phyloP scores from a whole-genome alignment of 2,329 filamentous ascomycete genomes.

The Claviceps spartinae region DNA sequence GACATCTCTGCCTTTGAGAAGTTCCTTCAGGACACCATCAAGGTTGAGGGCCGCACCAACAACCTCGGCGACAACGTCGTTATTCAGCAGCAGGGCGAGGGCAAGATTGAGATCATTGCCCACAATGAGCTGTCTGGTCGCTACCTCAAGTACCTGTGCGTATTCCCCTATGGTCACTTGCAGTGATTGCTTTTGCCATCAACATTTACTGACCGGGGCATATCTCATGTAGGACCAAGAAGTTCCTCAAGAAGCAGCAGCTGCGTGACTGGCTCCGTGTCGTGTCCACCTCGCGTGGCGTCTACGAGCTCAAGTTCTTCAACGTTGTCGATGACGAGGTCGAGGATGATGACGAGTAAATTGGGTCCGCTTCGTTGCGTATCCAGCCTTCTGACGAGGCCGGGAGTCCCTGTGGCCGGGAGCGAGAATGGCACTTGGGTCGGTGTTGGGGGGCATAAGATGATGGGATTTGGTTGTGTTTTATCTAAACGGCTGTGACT shows the following conservation, averaged over 20 bases:
- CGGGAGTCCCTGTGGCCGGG: constrained; percentile 1
- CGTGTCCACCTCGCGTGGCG: constrained; percentile 92
- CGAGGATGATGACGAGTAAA: constrained; percentile 98
- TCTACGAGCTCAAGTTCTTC: constrained; percentile 99
- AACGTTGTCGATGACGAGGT: constrained; percentile 98
- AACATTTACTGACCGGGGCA: neutral
- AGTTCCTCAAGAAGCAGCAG: constrained; percentile 99
- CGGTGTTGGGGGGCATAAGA: neutral
- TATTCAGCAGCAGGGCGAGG: constrained; percentile 84
- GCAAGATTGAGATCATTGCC: constrained; percentile 94
- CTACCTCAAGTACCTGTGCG: constrained; percentile 99
- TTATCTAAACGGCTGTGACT: too few relatives aligned
- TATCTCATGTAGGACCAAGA: constrained; percentile 66
- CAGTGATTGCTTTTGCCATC: neutral
- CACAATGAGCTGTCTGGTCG: constrained; percentile 97
- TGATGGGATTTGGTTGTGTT: neutral
- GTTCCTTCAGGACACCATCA: constrained; percentile 99
- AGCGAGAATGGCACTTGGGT: constrained; percentile 1
- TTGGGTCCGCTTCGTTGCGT: constrained; percentile 11
- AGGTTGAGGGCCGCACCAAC: constrained; percentile 95
- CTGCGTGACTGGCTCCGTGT: constrained; percentile 99
- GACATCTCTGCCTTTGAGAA: constrained; percentile 97
- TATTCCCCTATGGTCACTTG: constrained; percentile 11
- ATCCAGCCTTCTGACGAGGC: neutral
- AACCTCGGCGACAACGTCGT: constrained; percentile 91